Conservation (phyloP, 352 stramenopile species). For the Phytophthora podocarpi region DNA sequence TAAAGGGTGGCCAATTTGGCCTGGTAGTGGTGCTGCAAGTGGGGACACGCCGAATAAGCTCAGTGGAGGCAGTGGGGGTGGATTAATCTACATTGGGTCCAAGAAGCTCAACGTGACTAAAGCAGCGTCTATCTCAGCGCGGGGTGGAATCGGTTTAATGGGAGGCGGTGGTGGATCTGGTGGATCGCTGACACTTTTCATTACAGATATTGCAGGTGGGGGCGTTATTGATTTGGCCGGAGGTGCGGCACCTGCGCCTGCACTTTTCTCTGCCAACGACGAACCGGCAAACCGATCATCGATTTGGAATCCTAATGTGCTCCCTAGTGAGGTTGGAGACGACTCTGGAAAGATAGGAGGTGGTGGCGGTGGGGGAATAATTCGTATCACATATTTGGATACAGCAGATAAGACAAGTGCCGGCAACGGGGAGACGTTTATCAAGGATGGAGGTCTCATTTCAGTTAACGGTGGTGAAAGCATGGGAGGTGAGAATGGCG, state of each 20-base stretch:
- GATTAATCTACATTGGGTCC: constrained; percentile 70
- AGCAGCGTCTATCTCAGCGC: constrained; percentile 48
- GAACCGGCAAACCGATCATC: constrained; percentile 17
- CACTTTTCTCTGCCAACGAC: neutral
- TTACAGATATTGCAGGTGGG: constrained; percentile 63
- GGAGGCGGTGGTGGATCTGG: constrained; percentile 76
- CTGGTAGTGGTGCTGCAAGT: constrained; percentile 63
- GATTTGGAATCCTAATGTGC: constrained; percentile 42
- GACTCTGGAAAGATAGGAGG: constrained; percentile 49
- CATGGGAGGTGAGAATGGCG: constrained; percentile 63
- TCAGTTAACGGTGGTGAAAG: constrained; percentile 51
- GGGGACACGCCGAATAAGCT: constrained; percentile 55
- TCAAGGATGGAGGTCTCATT: constrained; percentile 58
- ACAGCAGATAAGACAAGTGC: constrained; percentile 16
- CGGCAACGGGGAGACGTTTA: constrained; percentile 60
- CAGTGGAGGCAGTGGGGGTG: constrained; percentile 70
- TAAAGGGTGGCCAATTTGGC: constrained; percentile 65
- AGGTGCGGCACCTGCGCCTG: constrained; percentile 38
- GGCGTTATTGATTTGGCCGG: constrained; percentile 64
- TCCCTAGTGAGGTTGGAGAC: constrained; percentile 6
- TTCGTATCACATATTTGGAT: constrained; percentile 62
- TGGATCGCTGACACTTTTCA: constrained; percentile 63
- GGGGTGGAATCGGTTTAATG: constrained; percentile 57
- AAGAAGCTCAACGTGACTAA: constrained; percentile 56
- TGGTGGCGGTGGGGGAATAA: constrained; percentile 60